These are phyloP conservation scores for Chaetomidium leptoderma DNA, from an alignment of 495 filamentous ascomycete genomes.

Conservation along the genomic window DNA sequence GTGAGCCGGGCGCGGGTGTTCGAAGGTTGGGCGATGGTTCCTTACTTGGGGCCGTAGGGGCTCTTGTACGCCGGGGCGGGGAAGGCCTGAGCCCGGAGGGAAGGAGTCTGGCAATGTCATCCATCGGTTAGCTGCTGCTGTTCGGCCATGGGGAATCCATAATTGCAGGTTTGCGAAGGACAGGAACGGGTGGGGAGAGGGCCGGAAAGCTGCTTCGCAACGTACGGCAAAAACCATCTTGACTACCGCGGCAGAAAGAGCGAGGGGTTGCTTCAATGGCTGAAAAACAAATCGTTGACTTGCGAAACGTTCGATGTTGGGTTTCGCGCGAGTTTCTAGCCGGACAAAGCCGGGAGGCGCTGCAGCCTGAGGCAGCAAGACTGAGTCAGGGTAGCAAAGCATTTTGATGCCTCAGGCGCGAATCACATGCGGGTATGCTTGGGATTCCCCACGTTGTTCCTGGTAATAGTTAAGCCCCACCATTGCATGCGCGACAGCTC, in stretches of 20 bases:
- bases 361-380: constrained; percentile 23
- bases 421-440: constrained; percentile 3
- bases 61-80: constrained; percentile 43
- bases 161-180: background rate
- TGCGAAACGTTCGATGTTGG: constrained; percentile 19
- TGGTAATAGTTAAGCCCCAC: too few relatives aligned
- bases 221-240: constrained; percentile 46
- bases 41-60: constrained; percentile 52
- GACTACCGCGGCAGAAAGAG: constrained; percentile 16
- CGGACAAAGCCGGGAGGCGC: constrained; percentile 32
- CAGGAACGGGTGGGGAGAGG: background rate
- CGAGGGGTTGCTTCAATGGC: constrained; percentile 35
- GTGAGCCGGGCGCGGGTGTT: background rate
- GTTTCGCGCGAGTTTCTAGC: constrained; percentile 36
- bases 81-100: constrained; percentile 26
- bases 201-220: background rate
- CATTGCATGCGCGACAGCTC: too few relatives aligned
- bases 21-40: background rate
- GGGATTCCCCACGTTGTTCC: too few relatives aligned
- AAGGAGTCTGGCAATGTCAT: constrained; percentile 36
- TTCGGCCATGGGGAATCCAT: background rate
- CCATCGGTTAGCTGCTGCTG: constrained; percentile 22
- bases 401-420: constrained; percentile 6
- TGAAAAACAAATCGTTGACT: constrained; percentile 18
- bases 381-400: background rate